Conservation (phyloP, 768 basidiomycete species). For the Tricholomella constricta region DNA sequence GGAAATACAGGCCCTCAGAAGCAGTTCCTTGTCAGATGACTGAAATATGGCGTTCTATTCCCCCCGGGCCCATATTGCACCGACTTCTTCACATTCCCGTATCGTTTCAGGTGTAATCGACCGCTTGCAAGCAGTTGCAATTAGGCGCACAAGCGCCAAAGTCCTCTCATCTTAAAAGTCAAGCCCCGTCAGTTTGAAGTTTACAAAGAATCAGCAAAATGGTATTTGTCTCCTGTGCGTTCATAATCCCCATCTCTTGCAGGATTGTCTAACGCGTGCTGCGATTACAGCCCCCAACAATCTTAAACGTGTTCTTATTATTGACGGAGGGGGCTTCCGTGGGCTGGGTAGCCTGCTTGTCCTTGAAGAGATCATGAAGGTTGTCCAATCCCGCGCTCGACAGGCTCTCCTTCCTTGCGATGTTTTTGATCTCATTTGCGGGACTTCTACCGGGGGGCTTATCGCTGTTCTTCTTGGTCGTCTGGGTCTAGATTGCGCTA, state of each 20-base stretch:
- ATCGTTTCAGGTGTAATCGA: too few species aligned
- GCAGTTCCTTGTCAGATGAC: too few species aligned
- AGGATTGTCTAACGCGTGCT: neutral
- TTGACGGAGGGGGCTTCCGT: conserved; percentile 31
- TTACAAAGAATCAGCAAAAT: neutral
- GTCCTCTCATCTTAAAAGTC: neutral
- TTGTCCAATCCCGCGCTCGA: conserved; percentile 17
- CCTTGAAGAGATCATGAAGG: conserved; percentile 24
- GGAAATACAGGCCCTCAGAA: too few species aligned
- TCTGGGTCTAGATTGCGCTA: conserved; percentile 25
- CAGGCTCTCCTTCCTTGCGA: conserved; percentile 25
- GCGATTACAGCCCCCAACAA: conserved; percentile 4
- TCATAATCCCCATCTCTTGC: too few species aligned
- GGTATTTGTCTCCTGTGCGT: neutral
- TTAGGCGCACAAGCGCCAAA: neutral
- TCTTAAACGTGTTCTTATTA: conserved; percentile 22
- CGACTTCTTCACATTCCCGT: too few species aligned
- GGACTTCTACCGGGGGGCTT: conserved; percentile 29
- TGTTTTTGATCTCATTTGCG: conserved; percentile 32
- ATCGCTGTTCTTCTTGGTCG: conserved; percentile 29
- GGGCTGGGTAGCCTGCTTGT: conserved; percentile 25
- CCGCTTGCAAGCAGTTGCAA: too few species aligned
- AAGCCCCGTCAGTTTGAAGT: too few species aligned
- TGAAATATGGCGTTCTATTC: too few species aligned
- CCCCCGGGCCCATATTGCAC: too few species aligned